Evolutionary conservation across 2,329 filamentous ascomycete species (phyloP).

Genomic region (Penicillium sp.): DNA sequence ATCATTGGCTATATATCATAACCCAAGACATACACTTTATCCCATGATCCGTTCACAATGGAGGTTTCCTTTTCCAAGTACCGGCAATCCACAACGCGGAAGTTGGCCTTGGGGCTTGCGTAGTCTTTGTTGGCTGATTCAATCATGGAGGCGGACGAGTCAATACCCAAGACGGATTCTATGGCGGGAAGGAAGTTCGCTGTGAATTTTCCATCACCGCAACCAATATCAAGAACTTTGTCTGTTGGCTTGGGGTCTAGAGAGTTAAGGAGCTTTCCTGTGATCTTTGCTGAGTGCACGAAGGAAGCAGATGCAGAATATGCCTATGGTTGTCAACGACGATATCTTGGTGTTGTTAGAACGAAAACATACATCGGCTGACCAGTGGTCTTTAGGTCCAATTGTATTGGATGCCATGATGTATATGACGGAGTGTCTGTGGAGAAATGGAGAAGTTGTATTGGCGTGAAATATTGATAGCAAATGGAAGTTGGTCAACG

Average conservation of each 20-base stretch:
- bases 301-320: constrained; percentile 64
- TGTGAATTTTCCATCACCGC: constrained; percentile 63
- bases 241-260: constrained; percentile 60
- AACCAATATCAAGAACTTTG: constrained; percentile 62
- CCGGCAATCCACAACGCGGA: constrained; percentile 37
- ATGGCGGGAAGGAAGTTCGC: constrained; percentile 53
- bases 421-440: neutral
- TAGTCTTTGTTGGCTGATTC: constrained; percentile 49
- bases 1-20: neutral
- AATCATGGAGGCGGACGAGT: constrained; percentile 62
- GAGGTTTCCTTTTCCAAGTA: constrained; percentile 30
- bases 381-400: constrained; percentile 39
- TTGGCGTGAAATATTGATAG: neutral
- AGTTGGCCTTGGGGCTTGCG: constrained; percentile 28
- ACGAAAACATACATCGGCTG: constrained; percentile 31
- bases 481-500: neutral
- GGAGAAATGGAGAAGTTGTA: constrained; percentile 1
- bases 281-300: constrained; percentile 56
- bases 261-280: constrained; percentile 58
- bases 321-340: constrained; percentile 39
- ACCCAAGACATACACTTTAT: constrained; percentile 51
- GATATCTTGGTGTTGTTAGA: neutral
- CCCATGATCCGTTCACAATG: constrained; percentile 35
- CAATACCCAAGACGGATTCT: constrained; percentile 56
- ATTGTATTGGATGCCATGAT: constrained; percentile 1